phyloP scores from a whole-genome alignment of 345 rosid species.

The Salix dunnii region DNA sequence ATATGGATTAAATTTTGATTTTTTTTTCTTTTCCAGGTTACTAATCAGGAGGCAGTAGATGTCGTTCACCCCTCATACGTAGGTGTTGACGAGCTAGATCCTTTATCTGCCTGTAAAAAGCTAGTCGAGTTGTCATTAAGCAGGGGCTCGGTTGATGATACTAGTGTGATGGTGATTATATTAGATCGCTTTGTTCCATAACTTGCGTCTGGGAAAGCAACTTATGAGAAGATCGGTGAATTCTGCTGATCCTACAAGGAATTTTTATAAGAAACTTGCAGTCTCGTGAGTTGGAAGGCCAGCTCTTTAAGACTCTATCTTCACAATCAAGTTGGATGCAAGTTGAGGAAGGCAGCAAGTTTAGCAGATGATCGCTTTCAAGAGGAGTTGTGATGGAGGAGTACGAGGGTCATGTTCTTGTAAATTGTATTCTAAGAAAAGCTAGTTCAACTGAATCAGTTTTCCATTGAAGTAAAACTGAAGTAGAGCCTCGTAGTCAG shows the following conservation, averaged over 20 bases:
- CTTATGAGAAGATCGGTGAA: background rate
- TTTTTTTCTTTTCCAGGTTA: conserved; percentile 38
- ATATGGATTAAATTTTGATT: background rate
- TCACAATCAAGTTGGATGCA: background rate
- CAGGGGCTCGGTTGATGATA: conserved; percentile 75
- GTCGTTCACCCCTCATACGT: conserved; percentile 46
- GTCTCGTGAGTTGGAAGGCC: background rate
- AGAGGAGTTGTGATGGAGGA: background rate
- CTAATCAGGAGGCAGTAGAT: conserved; percentile 85
- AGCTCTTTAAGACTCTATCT: background rate
- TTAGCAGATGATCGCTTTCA: background rate
- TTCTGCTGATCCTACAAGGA: conserved; percentile 17
- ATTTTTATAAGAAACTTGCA: conserved; percentile 9
- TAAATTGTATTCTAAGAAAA: background rate
- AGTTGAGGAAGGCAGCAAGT: background rate
- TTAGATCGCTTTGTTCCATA: conserved; percentile 32
- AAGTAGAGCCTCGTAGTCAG: background rate
- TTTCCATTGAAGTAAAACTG: background rate
- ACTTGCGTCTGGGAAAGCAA: background rate
- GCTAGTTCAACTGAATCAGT: background rate
- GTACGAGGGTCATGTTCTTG: background rate
- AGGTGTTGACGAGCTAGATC: conserved; percentile 40
- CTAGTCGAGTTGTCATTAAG: conserved; percentile 55
- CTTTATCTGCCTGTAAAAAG: conserved; percentile 53
- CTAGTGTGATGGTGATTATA: conserved; percentile 60